Evolutionary conservation across 352 stramenopile species (phyloP).

Genomic region (Poterioochromonas sp.): DNA sequence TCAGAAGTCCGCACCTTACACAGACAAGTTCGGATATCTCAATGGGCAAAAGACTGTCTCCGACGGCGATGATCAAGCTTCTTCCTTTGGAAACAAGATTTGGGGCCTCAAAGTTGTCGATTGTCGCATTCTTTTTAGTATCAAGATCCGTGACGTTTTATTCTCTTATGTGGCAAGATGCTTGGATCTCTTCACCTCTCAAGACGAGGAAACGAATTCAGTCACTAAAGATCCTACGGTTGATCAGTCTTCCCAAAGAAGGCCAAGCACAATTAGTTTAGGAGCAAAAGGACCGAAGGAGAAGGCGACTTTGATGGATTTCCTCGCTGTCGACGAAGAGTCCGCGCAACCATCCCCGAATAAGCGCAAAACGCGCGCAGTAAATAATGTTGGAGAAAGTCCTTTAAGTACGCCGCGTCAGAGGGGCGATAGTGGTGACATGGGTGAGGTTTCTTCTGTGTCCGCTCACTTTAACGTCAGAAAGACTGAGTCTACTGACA

Average conservation of each 20-base stretch:
- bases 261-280: no score
- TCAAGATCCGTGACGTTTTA: conserved; percentile 9
- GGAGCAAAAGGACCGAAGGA: no score
- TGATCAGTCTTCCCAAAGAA: not conserved
- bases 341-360: not conserved
- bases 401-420: not conserved
- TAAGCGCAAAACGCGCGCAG: not conserved
- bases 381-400: not conserved
- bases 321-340: not conserved
- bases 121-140: not conserved
- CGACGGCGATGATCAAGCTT: no score
- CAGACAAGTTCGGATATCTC: not conserved
- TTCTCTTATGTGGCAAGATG: not conserved
- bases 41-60: not conserved
- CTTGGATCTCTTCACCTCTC: not conserved
- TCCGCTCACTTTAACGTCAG: no score
- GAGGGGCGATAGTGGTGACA: not conserved
- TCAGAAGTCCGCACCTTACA: not conserved
- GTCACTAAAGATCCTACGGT: not conserved
- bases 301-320: not conserved
- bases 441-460: no score
- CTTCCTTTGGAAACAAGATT: conserved; percentile 28
- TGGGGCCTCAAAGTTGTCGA: conserved; percentile 27
- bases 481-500: no score
- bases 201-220: not conserved